Base-by-base conservation (phyloP, 163 green algal species). In the Chlorella variabilis region DNA sequence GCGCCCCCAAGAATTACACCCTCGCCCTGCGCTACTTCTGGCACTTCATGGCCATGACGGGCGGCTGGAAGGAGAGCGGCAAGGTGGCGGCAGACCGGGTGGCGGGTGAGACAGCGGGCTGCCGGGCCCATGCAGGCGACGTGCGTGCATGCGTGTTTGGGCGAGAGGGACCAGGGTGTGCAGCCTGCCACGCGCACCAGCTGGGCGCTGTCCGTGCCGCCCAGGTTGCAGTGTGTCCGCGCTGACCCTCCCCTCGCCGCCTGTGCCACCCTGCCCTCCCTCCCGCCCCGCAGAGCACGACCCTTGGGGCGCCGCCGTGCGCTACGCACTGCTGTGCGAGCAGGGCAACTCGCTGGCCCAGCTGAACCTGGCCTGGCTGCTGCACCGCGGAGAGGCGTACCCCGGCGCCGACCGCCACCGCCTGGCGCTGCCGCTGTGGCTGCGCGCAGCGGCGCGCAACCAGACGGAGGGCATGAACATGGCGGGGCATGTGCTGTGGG, bases 321-420 rank as follows among this genome's bases (percentile, higher is more conserved):
- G 76, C 51, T 89, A 88, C 51, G 41, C 83, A 21, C 61, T 82
- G 48, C 58, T 88, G 58, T 82, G 84, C 11, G 87, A 91, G 84
- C 82, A 88, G 82, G 87, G 87, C 76, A 77, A 59, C 66, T 42
- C 49, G 0, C 27, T 66, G 6, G 85, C 76, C 1, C 70, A 76
- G 8, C 65, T 77, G 75, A 91, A 91, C 77, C 82, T 87, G 2
- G 87, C 68, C 1, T 91, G 82, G 82, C 66, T 91, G 59, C 66
- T 91, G 74, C 78, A 85, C 48, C 65, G 75, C 20, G 59, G 59
- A 15, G n/a, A 2, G 6, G 29, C 34, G 11, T 3, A 71, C 9
- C 23, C 3, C 21, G 67, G n/a, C 23, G 56, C 39, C 3, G 54
- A 73, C n/a, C 66, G 33, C 27, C 66, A 68, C 75, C 38, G 45